Evolutionary conservation across 345 rosid genomes (phyloP).

Genomic region (Populus alba): DNA sequence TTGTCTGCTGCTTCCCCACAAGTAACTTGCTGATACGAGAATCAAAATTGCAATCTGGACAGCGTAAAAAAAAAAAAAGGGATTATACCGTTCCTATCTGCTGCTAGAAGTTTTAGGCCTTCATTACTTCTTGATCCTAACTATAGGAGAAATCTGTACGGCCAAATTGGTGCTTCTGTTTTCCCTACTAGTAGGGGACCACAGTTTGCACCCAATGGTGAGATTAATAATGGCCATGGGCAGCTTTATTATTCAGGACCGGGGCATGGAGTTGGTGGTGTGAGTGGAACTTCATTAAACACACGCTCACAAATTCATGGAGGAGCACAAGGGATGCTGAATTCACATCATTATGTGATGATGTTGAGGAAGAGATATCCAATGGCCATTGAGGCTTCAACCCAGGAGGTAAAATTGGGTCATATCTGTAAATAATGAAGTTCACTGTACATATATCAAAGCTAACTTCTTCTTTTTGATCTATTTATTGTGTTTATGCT

Average conservation of each 20-base stretch:
- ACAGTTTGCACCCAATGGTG: conserved; percentile 33
- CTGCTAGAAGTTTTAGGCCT: conserved; percentile 69
- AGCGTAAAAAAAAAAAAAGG: too few species aligned
- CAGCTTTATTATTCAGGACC: conserved; percentile 38
- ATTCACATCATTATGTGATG: conserved; percentile 25
- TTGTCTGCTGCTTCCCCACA: conserved; percentile 33
- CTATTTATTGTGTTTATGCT: conserved; percentile 11
- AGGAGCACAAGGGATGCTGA: conserved; percentile 32
- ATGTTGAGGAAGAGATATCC: conserved; percentile 69
- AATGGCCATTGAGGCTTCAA: conserved; percentile 81
- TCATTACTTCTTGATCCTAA: conserved; percentile 67
- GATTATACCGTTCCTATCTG: conserved; percentile 53
- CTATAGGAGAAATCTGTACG: conserved; percentile 61
- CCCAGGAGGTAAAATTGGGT: conserved; percentile 43
- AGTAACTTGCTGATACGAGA: conserved; percentile 27
- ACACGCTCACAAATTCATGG: conserved; percentile 30
- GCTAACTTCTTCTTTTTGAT: neutral
- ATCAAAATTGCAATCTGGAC: conserved; percentile 30
- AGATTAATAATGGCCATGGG: conserved; percentile 29
- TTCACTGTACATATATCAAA: conserved; percentile 17
- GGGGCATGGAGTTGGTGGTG: conserved; percentile 31
- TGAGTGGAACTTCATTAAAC: conserved; percentile 25
- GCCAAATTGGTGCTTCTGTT: conserved; percentile 51
- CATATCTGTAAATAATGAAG: conserved; percentile 14
- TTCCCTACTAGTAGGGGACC: conserved; percentile 21